Conservation (phyloP, 495 filamentous ascomycete species). For the Neurospora tetrasperma region DNA sequence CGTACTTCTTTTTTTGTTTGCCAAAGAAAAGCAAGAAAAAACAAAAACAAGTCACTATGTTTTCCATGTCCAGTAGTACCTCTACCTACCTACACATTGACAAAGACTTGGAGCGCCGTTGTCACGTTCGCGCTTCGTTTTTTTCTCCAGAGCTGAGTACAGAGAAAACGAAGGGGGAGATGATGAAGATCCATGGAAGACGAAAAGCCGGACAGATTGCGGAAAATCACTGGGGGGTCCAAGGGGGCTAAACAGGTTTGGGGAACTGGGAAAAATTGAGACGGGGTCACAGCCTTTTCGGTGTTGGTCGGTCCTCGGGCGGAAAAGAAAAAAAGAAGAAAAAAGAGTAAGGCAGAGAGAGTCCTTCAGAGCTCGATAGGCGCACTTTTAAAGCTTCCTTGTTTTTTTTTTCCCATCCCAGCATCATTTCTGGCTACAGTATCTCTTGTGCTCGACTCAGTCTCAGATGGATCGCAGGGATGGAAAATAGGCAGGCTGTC, state of each 20-base stretch:
- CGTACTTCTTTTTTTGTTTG: background rate
- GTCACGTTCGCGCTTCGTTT: background rate
- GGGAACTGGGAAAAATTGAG: background rate
- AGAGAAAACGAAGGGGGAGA: background rate
- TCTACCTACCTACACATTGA: background rate
- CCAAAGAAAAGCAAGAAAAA: background rate
- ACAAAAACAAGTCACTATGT: background rate
- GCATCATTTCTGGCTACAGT: no score
- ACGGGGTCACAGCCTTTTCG: background rate
- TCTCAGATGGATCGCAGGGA: no score
- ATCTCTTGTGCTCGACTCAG: no score
- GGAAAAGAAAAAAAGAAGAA: no score
- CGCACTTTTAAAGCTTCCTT: no score
- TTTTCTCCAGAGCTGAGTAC: background rate
- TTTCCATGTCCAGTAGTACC: background rate
- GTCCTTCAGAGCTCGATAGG: no score
- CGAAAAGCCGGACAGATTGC: background rate
- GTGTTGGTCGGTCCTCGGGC: background rate
- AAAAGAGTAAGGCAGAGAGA: no score
- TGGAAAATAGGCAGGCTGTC: no score
- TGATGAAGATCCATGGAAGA: background rate
- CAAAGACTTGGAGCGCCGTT: background rate
- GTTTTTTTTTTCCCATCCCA: no score
- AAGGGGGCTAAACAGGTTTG: background rate
- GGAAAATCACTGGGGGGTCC: background rate